Evolutionary conservation across 441 rosid species (phyloP).

Genomic region (California macrophylla): DNA sequence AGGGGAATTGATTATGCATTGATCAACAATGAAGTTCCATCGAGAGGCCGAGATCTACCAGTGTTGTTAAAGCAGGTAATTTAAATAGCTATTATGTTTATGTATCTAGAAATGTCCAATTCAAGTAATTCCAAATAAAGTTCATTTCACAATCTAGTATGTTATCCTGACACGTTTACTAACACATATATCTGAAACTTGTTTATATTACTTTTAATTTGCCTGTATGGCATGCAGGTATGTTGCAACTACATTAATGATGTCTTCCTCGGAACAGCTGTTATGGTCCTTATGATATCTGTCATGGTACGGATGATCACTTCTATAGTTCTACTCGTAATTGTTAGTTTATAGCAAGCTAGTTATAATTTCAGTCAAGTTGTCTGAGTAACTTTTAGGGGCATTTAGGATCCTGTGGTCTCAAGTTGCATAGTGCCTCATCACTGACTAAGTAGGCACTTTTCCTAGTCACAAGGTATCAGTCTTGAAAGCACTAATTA

Average conservation of each 20-base stretch:
- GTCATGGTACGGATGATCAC: neutral
- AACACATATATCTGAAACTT: neutral
- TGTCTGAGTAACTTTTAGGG: neutral
- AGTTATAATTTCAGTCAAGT: neutral
- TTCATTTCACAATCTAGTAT: neutral
- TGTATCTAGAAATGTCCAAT: neutral
- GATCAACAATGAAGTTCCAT: neutral
- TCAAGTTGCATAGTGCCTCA: neutral
- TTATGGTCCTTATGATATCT: neutral
- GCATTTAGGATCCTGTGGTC: neutral
- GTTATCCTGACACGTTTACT: neutral
- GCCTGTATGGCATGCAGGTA: neutral
- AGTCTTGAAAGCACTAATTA: neutral
- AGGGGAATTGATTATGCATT: neutral
- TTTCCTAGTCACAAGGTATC: neutral
- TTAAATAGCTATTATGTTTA: neutral
- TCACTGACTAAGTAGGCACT: neutral
- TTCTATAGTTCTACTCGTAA: neutral
- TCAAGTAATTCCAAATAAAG: neutral
- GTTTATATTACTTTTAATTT: neutral
- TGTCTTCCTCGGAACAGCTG: neutral
- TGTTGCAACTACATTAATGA: neutral
- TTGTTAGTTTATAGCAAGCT: neutral
- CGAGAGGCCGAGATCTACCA: neutral
- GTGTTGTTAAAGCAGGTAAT: neutral